Percentiles rank a stretch among this genome's conserved stretches.
phyloP scores from a whole-genome alignment of 2,329 filamentous ascomycete species.

The Colletotrichum tanaceti region DNA sequence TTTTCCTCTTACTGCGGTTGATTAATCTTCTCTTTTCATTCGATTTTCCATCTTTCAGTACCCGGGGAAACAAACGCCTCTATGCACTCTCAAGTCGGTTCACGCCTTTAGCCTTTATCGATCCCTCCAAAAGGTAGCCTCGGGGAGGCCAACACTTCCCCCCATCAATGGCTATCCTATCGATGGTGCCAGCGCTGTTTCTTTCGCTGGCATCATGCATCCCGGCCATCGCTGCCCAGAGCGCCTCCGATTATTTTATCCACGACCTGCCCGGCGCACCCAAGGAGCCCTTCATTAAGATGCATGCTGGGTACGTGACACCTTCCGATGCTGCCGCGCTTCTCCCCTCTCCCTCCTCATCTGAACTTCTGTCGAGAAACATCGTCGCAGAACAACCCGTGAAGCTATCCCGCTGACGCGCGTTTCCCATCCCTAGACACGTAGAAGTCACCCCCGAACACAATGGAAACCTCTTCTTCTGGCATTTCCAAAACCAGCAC shows the following conservation, averaged over 20 bases:
- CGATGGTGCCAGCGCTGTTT: constrained; percentile 45
- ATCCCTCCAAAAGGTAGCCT: constrained; percentile 31
- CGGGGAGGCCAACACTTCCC: constrained; percentile 38
- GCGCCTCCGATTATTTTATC: constrained; percentile 86
- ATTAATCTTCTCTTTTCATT: neutral
- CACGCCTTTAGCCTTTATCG: constrained; percentile 19
- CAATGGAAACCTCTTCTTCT: constrained; percentile 98
- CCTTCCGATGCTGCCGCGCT: neutral
- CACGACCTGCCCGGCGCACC: constrained; percentile 86
- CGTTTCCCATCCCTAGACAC: constrained; percentile 69
- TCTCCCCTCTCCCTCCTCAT: neutral
- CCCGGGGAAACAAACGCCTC: neutral
- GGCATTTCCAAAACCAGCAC: constrained; percentile 96
- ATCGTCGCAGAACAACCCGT: neutral
- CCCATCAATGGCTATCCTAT: constrained; percentile 40
- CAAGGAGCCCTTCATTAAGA: constrained; percentile 80
- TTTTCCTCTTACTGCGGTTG: constrained; percentile 1
- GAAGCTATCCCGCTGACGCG: constrained; percentile 43
- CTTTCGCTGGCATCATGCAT: constrained; percentile 58
- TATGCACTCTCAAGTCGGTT: constrained; percentile 25
- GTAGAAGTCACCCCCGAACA: constrained; percentile 87
- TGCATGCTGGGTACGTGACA: constrained; percentile 90
- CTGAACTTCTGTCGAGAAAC: neutral
- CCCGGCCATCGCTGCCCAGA: constrained; percentile 47
- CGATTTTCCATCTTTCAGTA: neutral